Conservation (phyloP, 176 grass and related monocot genomes). For the Oryza longistaminata region DNA sequence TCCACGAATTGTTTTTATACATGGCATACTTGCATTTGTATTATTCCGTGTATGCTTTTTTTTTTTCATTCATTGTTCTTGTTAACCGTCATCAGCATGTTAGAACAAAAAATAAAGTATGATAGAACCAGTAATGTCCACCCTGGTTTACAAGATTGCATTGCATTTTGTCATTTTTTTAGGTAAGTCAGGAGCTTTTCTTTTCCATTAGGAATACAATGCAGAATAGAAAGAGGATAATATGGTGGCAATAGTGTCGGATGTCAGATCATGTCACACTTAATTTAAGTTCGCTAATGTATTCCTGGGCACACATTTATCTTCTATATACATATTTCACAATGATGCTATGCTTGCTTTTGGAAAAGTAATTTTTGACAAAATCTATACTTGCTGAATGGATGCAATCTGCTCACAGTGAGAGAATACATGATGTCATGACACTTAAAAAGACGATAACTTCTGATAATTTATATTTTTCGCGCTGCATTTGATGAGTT, state of each 20-base stretch:
- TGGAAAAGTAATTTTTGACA: not conserved
- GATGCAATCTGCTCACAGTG: constrained; percentile 1
- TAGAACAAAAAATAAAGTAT: not conserved
- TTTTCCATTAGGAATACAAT: constrained; percentile 10
- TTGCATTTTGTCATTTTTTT: not conserved
- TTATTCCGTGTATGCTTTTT: not conserved
- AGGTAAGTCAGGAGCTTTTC: not conserved
- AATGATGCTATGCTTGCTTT: constrained; percentile 25
- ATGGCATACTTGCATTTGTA: constrained; percentile 1
- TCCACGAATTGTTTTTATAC: not conserved
- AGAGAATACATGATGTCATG: not conserved
- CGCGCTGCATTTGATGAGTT: not conserved
- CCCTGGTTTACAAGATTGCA: not conserved
- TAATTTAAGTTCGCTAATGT: not conserved
- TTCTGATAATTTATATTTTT: not conserved
- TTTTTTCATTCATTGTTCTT: constrained; percentile 11
- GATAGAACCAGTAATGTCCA: not conserved
- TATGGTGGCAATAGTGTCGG: not conserved
- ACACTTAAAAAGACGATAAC: not conserved
- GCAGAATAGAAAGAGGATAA: constrained; percentile 20
- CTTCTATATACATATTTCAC: constrained; percentile 4
- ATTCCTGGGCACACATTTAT: not conserved
- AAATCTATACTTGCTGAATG: not conserved
- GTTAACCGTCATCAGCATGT: not conserved
- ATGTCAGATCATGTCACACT: not conserved